Conservation (phyloP, 169 alveolate genomes). For the Miamiensis avidus region DNA sequence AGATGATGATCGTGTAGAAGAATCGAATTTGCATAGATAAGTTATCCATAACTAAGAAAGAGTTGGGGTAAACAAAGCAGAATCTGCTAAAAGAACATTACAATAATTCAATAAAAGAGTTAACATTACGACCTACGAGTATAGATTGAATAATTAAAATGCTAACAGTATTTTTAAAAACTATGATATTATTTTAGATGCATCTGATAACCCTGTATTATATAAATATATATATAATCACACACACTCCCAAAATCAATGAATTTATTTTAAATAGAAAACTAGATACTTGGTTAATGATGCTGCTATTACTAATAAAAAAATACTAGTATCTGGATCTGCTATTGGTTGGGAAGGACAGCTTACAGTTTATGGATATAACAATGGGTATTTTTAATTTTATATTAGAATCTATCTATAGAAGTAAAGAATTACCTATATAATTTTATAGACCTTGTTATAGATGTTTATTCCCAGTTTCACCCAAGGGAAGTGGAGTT, state of each 20-base stretch:
- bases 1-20: slow-evolving; percentile 87
- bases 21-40: slow-evolving; percentile 86
- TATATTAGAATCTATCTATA: too few relatives aligned
- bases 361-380: slow-evolving; percentile 81
- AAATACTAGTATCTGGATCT: slow-evolving; percentile 89
- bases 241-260: too few relatives aligned
- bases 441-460: slow-evolving; percentile 92
- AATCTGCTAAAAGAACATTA: slow-evolving; percentile 73
- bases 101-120: slow-evolving; percentile 76
- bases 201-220: slow-evolving; percentile 88
- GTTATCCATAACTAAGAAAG: slow-evolving; percentile 75
- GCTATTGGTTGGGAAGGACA: slow-evolving; percentile 91
- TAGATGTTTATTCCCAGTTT: slow-evolving; percentile 88
- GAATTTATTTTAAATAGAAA: too few relatives aligned
- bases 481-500: slow-evolving; percentile 75
- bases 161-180: slow-evolving; percentile 72
- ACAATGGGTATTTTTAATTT: too few relatives aligned
- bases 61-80: slow-evolving; percentile 71
- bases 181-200: slow-evolving; percentile 89
- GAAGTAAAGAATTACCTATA: too few relatives aligned
- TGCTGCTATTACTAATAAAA: slow-evolving; percentile 75
- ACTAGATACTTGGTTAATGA: slow-evolving; percentile 90
- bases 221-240: too few relatives aligned
- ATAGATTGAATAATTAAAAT: slow-evolving; percentile 69
- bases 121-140: slow-evolving; percentile 63